These are phyloP conservation scores for Pythium insidiosum DNA, from an alignment of 352 stramenopile species.

Conservation along the genomic window DNA sequence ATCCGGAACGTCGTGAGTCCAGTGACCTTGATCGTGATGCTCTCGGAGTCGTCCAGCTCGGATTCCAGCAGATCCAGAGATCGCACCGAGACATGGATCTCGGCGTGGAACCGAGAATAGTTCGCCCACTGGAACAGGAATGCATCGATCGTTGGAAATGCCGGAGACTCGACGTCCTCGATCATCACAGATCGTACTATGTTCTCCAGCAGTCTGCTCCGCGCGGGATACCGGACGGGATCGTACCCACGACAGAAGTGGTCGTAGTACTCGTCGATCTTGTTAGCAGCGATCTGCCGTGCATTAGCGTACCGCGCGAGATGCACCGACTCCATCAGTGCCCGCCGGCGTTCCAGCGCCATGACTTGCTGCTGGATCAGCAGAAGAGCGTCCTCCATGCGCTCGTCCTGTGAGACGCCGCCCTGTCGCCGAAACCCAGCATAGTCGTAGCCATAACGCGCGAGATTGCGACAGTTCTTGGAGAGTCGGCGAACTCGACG, in stretches of 20 bases:
- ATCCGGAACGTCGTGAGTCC: slow-evolving; percentile 41
- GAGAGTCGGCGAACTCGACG: slow-evolving; percentile 13
- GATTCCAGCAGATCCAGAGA: slow-evolving; percentile 25
- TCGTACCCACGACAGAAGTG: slow-evolving; percentile 40
- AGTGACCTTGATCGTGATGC: slow-evolving; percentile 30
- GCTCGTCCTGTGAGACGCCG: slow-evolving; percentile 15
- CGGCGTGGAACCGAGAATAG: slow-evolving; percentile 52
- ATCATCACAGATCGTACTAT: slow-evolving; percentile 38
- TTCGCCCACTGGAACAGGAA: slow-evolving; percentile 52
- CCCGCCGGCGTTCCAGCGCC: slow-evolving; percentile 34
- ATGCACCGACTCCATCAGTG: slow-evolving; percentile 32
- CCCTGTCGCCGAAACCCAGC: slow-evolving; percentile 24
- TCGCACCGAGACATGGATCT: slow-evolving; percentile 22
- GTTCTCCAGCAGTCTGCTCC: slow-evolving; percentile 20
- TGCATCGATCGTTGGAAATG: slow-evolving; percentile 36
- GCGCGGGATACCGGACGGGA: slow-evolving; percentile 8
- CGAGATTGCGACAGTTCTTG: slow-evolving; percentile 38
- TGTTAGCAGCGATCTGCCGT: slow-evolving; percentile 24
- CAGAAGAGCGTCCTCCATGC: slow-evolving; percentile 20
- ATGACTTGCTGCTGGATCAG: slow-evolving; percentile 28
- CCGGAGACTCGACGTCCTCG: slow-evolving; percentile 38
- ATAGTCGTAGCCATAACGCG: slow-evolving; percentile 19
- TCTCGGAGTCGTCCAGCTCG: slow-evolving; percentile 19
- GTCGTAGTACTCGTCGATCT: slow-evolving; percentile 37
- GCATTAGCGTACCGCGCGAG: slow-evolving; percentile 35